phyloP scores from a whole-genome alignment of 139 green algal species.

The Chlamydomonas sp. region DNA sequence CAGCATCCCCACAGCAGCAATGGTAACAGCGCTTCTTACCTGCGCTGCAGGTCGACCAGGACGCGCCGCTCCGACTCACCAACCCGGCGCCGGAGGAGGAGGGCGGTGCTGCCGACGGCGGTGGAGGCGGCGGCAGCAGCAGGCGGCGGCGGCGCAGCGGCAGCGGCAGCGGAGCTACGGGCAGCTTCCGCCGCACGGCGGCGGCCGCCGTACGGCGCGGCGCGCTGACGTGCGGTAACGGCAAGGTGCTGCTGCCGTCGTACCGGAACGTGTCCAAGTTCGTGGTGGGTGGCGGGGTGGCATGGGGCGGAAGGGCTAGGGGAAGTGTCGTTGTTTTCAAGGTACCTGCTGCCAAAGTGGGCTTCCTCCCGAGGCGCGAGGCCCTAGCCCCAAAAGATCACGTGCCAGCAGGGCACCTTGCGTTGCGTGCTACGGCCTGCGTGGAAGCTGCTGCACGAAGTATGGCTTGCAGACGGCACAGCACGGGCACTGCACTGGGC shows the following conservation, averaged over 20 bases:
- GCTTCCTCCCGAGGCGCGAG: no score
- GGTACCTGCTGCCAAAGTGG: no score
- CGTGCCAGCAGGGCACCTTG: no score
- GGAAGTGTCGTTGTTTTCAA: not conserved
- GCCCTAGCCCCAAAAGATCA: no score
- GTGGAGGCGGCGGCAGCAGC: no score
- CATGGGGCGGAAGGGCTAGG: not conserved
- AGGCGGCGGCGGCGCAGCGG: not conserved
- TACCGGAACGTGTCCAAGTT: not conserved
- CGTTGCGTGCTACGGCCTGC: no score
- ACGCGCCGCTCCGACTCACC: not conserved
- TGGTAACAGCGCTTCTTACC: no score
- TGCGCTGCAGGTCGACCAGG: not conserved
- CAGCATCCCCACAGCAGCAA: no score
- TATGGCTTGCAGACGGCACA: no score
- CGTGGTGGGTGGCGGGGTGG: not conserved
- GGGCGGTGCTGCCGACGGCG: no score
- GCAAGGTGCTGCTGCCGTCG: constrained; percentile 9
- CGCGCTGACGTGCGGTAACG: not conserved
- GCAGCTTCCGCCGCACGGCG: not conserved
- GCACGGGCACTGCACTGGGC: no score
- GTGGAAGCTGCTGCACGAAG: not conserved
- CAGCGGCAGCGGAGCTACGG: not conserved
- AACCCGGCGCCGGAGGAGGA: no score
- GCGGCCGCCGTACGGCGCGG: not conserved